Evolutionary conservation across 257 asterid genomes (phyloP), one percentile per base, ranked within the genome.

Genomic region (Petunia secreta): DNA sequence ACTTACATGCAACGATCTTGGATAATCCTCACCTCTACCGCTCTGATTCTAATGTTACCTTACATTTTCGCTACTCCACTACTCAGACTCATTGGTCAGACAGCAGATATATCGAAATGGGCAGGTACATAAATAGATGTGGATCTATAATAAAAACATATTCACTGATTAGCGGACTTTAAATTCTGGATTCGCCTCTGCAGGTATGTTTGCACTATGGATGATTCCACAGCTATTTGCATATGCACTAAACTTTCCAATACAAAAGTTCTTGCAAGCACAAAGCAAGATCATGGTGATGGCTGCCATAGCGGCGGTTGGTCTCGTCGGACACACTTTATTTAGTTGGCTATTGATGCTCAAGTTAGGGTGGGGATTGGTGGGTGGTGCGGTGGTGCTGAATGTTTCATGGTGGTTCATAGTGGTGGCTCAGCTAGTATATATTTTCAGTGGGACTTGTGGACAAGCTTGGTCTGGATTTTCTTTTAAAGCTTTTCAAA

Each of bases 141-240:
- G 25, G 25, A 25, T 25, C 25, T 25, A 25, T 25, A 25, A 25
- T 25, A 25, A 25, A 25, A 25, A 25, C 25, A 25, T 25, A 25
- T 25, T 25, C 25, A 25, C 25, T 25, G 25, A 25, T 25, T 25
- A 25, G 25, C 25, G 25, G 6, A 39, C 50, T 11, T 14, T 50
- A 25, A 4, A 10, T 11, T n/a, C 3, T 38, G 37, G 54, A 75
- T 71, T 71, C 43, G 6, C 36, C 0, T 80, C 48, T 66, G 86
- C 92, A 3, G 95, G 91, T 8, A 83, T 8, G 0, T 86, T 87
- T 14, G 80, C 93, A 0, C 5, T 87, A 6, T 91, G 91, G 92
- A 91, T 91, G 94, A 90, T 91, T 57, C 96, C 96, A 1, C 94
- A 90, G 65, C 84, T 91, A 16, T 89, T 82, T 15, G 96, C 93